A percentile compares a stretch with the other conserved stretches of the same genome.
Conservation (phyloP, 768 basidiomycete species). For the Dentipellis sp. region DNA sequence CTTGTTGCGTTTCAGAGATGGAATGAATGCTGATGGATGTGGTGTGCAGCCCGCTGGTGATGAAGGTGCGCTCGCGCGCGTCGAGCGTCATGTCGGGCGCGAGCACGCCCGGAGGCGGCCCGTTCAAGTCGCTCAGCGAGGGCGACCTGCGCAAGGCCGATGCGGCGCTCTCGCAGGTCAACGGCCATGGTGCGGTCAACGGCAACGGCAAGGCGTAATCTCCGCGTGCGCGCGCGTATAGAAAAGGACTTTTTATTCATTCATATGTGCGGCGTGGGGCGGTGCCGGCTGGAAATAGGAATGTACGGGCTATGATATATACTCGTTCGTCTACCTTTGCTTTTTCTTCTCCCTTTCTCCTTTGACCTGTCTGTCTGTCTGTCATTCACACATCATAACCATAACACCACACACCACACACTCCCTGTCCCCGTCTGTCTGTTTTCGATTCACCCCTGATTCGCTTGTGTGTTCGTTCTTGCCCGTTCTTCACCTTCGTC, state of each 20-base stretch:
- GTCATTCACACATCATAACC: too few relatives aligned
- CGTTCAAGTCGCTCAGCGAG: conserved; percentile 76
- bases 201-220: background rate
- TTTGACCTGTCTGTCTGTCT: too few relatives aligned
- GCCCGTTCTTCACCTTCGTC: too few relatives aligned
- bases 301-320: too few relatives aligned
- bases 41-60: conserved; percentile 63
- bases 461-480: too few relatives aligned
- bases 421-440: too few relatives aligned
- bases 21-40: conserved; percentile 3
- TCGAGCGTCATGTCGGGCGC: conserved; percentile 66
- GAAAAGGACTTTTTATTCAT: background rate
- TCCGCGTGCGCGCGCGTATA: background rate
- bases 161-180: conserved; percentile 67
- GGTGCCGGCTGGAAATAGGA: too few relatives aligned
- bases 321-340: too few relatives aligned
- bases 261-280: background rate
- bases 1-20: conserved; percentile 9
- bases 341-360: too few relatives aligned
- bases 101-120: conserved; percentile 84
- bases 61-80: conserved; percentile 81
- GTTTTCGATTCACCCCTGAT: too few relatives aligned
- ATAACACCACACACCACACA: too few relatives aligned
- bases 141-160: conserved; percentile 82
- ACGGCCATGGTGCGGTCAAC: conserved; percentile 8